phyloP scores from a whole-genome alignment of 345 rosid genomes.

The Eucalyptus curtisii region DNA sequence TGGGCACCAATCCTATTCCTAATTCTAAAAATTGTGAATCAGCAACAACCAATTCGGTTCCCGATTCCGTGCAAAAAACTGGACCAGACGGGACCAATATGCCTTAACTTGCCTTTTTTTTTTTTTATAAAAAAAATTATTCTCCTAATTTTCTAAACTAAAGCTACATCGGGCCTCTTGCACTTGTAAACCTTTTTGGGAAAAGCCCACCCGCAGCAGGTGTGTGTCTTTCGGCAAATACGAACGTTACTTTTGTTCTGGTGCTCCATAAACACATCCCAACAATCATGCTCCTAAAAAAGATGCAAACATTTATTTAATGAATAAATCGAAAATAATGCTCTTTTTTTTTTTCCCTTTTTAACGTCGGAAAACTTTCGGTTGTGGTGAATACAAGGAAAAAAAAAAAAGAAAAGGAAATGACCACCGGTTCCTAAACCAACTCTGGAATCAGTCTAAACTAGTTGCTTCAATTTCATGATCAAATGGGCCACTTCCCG shows the following conservation, averaged over 20 bases:
- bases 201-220: neutral
- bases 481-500: neutral
- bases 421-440: neutral
- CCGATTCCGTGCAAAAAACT: fast-evolving
- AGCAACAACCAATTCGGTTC: neutral
- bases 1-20: neutral
- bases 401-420: neutral
- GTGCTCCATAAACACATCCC: neutral
- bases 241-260: neutral
- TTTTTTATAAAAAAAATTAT: neutral
- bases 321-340: neutral
- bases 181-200: neutral
- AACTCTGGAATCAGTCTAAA: fast-evolving
- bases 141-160: neutral
- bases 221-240: neutral
- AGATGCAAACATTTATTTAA: neutral
- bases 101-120: neutral
- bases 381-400: neutral
- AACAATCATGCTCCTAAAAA: neutral
- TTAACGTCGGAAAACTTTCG: neutral
- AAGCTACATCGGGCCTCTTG: neutral
- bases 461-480: neutral
- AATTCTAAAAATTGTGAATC: neutral
- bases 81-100: neutral
- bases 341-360: too few relatives aligned